Percentiles rank a stretch among this genome's conserved stretches.
Conservation (phyloP, 352 stramenopile genomes). For the Phytopythium chamaehyphon region DNA sequence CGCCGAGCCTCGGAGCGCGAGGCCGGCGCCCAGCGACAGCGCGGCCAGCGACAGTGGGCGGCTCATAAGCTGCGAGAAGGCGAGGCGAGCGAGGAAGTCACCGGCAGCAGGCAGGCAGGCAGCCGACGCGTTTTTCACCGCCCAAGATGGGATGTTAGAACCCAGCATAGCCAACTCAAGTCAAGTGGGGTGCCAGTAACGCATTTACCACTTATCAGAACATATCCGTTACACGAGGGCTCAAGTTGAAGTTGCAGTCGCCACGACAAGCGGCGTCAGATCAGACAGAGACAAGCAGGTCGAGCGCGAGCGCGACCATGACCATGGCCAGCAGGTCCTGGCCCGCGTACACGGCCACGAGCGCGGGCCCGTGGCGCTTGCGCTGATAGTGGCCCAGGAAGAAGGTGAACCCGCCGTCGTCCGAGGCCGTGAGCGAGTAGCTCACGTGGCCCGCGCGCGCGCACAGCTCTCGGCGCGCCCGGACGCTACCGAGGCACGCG, state of each 20-base stretch:
- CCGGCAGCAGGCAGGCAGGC: no score
- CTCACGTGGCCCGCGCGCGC: conserved; percentile 2
- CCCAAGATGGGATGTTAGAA: no score
- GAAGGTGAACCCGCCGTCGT: conserved; percentile 20
- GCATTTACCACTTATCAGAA: no score
- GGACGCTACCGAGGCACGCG: conserved; percentile 12
- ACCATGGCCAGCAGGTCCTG: conserved; percentile 24
- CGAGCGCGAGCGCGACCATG: conserved; percentile 18
- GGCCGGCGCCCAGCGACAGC: conserved; percentile 12
- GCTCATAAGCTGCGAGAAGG: conserved; percentile 14
- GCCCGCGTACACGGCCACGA: conserved; percentile 15
- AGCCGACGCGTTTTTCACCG: no score
- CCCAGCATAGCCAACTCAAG: no score
- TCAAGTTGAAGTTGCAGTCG: conserved; percentile 1
- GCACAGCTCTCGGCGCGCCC: conserved; percentile 4
- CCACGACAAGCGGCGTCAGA: no score
- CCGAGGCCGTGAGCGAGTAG: conserved; percentile 14
- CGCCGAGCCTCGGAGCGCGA: not conserved
- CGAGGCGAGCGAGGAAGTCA: no score
- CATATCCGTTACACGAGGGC: no score
- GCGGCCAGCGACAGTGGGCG: conserved; percentile 4
- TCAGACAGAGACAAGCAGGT: conserved; percentile 9
- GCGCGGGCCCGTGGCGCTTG: conserved; percentile 11
- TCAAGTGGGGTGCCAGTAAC: no score
- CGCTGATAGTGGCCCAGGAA: conserved; percentile 20